Conservation (phyloP, 2,329 filamentous ascomycete genomes). For the Pseudogymnoascus pannorum region DNA sequence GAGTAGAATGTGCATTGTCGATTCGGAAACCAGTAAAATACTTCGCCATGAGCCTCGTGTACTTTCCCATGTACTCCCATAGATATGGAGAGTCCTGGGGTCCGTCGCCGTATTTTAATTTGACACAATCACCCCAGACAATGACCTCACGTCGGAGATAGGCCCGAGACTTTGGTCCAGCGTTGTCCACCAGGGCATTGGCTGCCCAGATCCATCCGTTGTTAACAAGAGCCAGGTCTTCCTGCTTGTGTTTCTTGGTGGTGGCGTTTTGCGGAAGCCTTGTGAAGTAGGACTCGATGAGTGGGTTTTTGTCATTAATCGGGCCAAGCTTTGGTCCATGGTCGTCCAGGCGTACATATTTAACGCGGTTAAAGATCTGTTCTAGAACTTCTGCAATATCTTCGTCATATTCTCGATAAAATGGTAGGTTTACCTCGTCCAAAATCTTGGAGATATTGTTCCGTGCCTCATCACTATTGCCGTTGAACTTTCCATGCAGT, state of each 20-base stretch:
- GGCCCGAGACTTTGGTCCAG: constrained; percentile 80
- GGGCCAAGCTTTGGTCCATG: constrained; percentile 81
- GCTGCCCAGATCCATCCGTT: constrained; percentile 99
- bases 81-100: constrained; percentile 85
- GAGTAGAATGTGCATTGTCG: constrained; percentile 96
- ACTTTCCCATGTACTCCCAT: constrained; percentile 93
- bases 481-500: constrained; percentile 62
- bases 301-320: constrained; percentile 67
- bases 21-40: constrained; percentile 95
- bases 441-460: constrained; percentile 57
- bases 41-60: constrained; percentile 85
- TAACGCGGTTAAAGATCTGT: constrained; percentile 88
- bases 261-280: constrained; percentile 71
- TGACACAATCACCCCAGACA: constrained; percentile 97
- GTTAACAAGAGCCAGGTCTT: constrained; percentile 77
- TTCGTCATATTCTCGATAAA: constrained; percentile 86
- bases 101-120: constrained; percentile 77
- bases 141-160: constrained; percentile 96
- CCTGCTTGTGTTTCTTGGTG: constrained; percentile 68
- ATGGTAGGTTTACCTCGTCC: constrained; percentile 76
- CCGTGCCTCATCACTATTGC: constrained; percentile 43
- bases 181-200: constrained; percentile 89
- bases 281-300: constrained; percentile 95
- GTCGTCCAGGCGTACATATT: constrained; percentile 88
- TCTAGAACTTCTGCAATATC: constrained; percentile 79